phyloP scores from a whole-genome alignment of 1,139 yeast species.

The Maudiozyma humilis region DNA sequence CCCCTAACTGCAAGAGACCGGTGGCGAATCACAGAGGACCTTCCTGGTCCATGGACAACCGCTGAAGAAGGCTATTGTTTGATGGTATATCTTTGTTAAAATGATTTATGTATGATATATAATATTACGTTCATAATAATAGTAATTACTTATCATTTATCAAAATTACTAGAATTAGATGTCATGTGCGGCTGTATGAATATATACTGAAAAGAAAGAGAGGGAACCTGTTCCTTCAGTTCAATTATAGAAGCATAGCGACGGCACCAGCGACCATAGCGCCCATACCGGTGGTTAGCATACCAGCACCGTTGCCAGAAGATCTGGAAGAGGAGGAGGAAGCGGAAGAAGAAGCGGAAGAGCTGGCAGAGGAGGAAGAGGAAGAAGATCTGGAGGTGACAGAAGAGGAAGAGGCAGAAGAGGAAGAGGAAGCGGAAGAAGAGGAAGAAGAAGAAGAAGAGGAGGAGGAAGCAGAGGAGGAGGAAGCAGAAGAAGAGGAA shows the following conservation, averaged over 20 bases:
- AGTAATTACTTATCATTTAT: neutral
- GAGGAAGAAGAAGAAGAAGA: constrained; percentile 9
- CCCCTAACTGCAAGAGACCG: too few relatives aligned
- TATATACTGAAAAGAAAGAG: constrained; percentile 1
- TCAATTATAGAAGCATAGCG: constrained; percentile 16
- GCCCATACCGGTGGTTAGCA: constrained; percentile 15
- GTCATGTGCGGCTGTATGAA: neutral
- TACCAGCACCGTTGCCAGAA: constrained; percentile 7
- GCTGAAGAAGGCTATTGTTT: too few relatives aligned
- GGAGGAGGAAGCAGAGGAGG: constrained; percentile 11
- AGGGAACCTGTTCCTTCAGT: neutral
- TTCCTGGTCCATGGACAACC: too few relatives aligned
- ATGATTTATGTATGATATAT: constrained; percentile 1
- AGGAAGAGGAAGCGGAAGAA: constrained; percentile 8
- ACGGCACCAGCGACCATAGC: constrained; percentile 16
- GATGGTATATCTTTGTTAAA: neutral
- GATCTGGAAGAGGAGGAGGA: constrained; percentile 3
- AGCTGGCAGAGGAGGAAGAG: constrained; percentile 6
- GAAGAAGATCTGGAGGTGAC: constrained; percentile 10
- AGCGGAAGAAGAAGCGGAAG: constrained; percentile 5
- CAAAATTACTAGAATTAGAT: neutral
- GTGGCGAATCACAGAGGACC: neutral
- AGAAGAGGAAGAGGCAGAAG: constrained; percentile 9
- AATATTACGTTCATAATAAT: neutral
- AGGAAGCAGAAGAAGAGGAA: constrained; percentile 8